Evolutionary conservation across 2,329 filamentous ascomycete genomes (phyloP).

Genomic region (Fusarium chlamydosporum): DNA sequence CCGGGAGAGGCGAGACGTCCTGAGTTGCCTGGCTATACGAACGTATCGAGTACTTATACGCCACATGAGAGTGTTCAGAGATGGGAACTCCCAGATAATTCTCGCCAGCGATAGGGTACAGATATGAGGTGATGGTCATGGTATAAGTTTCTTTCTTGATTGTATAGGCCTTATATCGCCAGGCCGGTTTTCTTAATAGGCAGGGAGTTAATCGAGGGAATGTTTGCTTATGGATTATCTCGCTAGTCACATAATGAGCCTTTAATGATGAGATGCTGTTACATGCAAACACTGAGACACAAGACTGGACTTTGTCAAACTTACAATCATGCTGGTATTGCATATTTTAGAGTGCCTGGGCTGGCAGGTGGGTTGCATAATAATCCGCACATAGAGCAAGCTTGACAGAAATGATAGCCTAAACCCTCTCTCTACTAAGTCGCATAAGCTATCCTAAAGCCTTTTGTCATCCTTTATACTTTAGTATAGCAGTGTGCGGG

Average conservation of each 20-base stretch:
- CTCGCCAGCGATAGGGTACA: slow-evolving; percentile 1
- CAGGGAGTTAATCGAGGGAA: not conserved
- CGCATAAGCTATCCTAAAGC: no score
- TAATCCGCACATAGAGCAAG: no score
- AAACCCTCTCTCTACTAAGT: no score
- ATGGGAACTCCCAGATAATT: slow-evolving; percentile 48
- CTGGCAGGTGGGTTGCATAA: no score
- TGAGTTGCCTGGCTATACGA: slow-evolving; percentile 38
- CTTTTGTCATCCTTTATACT: no score
- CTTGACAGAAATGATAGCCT: no score
- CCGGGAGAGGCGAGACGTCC: slow-evolving; percentile 33
- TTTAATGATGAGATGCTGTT: not conserved
- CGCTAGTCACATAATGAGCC: not conserved
- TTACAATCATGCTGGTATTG: no score
- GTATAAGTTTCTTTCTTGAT: not conserved
- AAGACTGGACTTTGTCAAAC: no score
- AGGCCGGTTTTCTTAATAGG: not conserved
- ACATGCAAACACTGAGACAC: no score
- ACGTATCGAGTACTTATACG: slow-evolving; percentile 31
- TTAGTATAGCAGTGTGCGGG: no score
- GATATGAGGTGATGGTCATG: accelerated
- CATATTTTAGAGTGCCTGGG: no score
- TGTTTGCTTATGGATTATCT: not conserved
- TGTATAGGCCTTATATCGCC: accelerated
- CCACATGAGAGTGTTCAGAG: slow-evolving; percentile 28